Evolutionary conservation across 2,329 filamentous ascomycete genomes (phyloP).

Genomic region (Diaporthe eres): DNA sequence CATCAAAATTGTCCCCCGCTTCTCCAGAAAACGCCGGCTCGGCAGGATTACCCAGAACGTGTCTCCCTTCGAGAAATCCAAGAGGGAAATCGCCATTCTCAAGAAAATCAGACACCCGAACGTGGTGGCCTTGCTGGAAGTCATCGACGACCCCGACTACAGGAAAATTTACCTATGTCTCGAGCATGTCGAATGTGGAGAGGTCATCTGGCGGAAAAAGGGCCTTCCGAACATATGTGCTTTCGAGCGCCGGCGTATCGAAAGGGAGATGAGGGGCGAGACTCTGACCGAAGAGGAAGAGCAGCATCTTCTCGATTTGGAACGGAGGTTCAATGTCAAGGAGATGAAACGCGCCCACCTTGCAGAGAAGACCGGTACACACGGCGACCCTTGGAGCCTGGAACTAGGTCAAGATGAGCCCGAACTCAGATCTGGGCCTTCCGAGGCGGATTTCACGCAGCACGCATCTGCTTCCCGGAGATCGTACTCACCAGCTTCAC

Average conservation of each 20-base stretch:
- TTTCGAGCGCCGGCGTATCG: constrained; percentile 85
- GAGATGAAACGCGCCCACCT: constrained; percentile 70
- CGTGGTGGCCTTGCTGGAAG: constrained; percentile 93
- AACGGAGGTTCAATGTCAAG: constrained; percentile 71
- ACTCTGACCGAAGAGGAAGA: constrained; percentile 72
- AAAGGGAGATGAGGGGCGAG: constrained; percentile 77
- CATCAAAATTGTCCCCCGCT: constrained; percentile 98
- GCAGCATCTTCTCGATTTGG: constrained; percentile 70
- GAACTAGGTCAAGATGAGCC: constrained; percentile 74
- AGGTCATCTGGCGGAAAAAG: constrained; percentile 94
- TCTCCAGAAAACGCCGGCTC: constrained; percentile 93
- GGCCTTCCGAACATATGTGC: constrained; percentile 86
- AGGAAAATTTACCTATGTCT: constrained; percentile 99
- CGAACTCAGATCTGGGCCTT: constrained; percentile 60
- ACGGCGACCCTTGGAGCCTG: constrained; percentile 82
- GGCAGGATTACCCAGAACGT: constrained; percentile 78
- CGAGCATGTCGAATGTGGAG: constrained; percentile 93
- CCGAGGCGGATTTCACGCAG: constrained; percentile 57
- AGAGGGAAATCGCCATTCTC: constrained; percentile 96
- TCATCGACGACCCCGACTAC: constrained; percentile 95
- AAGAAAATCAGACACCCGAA: constrained; percentile 99
- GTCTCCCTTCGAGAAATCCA: constrained; percentile 83
- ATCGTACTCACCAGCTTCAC: constrained; percentile 57
- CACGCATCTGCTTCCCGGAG: constrained; percentile 51
- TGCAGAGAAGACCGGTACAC: constrained; percentile 64